These are phyloP conservation scores for Plasmodium knowlesi DNA, from an alignment of 169 alveolate genomes.

Conservation along the genomic window DNA sequence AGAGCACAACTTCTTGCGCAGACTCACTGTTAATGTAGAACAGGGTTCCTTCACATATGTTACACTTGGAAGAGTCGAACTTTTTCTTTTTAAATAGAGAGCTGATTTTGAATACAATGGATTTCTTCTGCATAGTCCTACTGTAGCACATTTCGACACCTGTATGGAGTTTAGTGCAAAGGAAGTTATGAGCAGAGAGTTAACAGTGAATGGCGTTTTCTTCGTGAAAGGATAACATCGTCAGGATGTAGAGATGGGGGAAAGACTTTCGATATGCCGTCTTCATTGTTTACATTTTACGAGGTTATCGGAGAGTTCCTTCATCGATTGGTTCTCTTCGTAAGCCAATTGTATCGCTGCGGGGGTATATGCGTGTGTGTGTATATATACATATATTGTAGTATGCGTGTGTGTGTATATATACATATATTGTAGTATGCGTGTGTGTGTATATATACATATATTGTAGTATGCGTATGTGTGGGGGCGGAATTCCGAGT, in stretches of 20 bases:
- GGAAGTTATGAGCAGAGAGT: neutral
- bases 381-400: too few relatives aligned
- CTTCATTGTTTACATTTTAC: constrained; percentile 15
- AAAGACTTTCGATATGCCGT: neutral
- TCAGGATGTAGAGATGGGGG: neutral
- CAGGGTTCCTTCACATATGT: constrained; percentile 43
- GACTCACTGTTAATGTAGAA: constrained; percentile 57
- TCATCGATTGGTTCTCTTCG: neutral
- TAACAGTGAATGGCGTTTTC: neutral
- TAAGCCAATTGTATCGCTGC: constrained; percentile 54
- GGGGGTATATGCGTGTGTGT: neutral
- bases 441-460: too few relatives aligned
- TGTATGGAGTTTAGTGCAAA: neutral
- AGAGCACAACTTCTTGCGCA: neutral
- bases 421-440: too few relatives aligned
- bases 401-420: neutral
- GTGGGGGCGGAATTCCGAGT: neutral
- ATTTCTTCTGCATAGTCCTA: neutral
- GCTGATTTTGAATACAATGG: neutral
- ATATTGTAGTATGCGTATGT: neutral
- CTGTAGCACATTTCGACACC: constrained; percentile 27
- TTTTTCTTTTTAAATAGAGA: neutral
- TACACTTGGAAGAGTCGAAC: constrained; percentile 13
- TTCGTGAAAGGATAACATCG: neutral
- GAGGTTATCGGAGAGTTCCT: constrained; percentile 21